A percentile compares a stretch with the other conserved stretches of the same genome.
These are phyloP conservation scores for Sarocladiaceae sp. DNA, from an alignment of 2,329 filamentous ascomycete species.

Conservation along the genomic window DNA sequence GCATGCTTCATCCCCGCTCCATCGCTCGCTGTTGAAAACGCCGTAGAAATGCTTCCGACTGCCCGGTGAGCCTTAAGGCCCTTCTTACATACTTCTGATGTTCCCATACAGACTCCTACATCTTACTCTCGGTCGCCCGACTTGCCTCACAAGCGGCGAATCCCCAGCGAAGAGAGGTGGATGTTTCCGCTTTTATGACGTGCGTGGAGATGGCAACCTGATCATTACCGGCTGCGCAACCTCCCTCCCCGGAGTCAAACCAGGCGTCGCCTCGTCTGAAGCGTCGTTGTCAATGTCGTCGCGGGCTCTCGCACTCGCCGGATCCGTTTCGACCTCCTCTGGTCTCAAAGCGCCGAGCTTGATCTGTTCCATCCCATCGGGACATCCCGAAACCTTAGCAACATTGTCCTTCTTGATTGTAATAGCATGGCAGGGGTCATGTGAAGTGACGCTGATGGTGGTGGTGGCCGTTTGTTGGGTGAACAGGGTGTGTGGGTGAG, in stretches of 20 bases:
- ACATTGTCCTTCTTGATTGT: background rate
- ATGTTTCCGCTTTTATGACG: too few species aligned
- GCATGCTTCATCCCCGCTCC: background rate
- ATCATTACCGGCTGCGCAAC: slow-evolving; percentile 1
- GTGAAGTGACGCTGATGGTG: background rate
- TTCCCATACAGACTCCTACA: too few species aligned
- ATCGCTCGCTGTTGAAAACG: slow-evolving; percentile 2
- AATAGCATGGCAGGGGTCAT: background rate
- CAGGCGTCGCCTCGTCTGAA: background rate
- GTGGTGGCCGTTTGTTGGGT: background rate
- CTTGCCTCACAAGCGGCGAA: too few species aligned
- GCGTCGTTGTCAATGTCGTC: background rate
- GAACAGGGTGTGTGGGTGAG: background rate
- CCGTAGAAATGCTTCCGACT: background rate
- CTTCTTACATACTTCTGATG: background rate
- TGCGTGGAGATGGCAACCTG: background rate
- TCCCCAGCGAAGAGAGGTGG: too few species aligned
- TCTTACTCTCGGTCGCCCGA: too few species aligned
- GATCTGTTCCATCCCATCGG: slow-evolving; percentile 1
- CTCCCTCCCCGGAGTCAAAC: background rate
- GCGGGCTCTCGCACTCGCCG: background rate
- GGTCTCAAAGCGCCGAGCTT: background rate
- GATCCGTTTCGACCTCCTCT: background rate
- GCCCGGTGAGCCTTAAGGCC: background rate
- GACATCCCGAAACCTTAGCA: slow-evolving; percentile 1